Percentiles rank a stretch among this genome's conserved stretches.
Conservation (phyloP, 176 grass and related monocot species). For the Triticum dicoccoides region DNA sequence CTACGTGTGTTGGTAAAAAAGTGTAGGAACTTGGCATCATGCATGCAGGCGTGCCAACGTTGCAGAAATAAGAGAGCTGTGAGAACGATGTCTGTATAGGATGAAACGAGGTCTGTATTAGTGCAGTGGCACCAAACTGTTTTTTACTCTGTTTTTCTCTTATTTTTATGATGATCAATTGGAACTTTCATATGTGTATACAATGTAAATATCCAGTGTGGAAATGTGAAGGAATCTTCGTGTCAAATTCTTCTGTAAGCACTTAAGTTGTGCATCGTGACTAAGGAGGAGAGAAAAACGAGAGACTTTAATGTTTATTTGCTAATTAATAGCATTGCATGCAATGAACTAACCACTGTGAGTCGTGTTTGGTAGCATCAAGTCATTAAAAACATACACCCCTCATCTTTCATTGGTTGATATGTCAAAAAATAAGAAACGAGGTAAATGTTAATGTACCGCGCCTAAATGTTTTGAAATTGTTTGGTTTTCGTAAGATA, state of each 20-base stretch:
- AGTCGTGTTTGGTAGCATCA: too few relatives aligned
- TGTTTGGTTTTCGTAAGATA: too few relatives aligned
- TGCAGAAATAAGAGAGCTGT: slow-evolving; percentile 14
- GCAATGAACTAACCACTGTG: too few relatives aligned
- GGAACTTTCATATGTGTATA: background rate
- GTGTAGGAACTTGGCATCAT: slow-evolving; percentile 12
- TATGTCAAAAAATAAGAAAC: too few relatives aligned
- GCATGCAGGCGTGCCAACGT: background rate
- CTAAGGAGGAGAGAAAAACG: too few relatives aligned
- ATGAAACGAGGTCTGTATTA: background rate
- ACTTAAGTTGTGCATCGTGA: background rate
- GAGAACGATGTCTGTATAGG: background rate
- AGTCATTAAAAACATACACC: too few relatives aligned
- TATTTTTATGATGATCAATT: background rate
- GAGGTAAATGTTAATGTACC: too few relatives aligned
- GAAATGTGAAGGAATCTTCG: background rate
- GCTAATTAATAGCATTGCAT: too few relatives aligned
- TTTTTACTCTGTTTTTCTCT: background rate
- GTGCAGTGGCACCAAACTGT: background rate
- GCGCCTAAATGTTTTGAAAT: too few relatives aligned
- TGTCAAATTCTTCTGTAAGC: background rate
- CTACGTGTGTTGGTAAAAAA: background rate
- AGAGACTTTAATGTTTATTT: too few relatives aligned
- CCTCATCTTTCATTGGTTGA: too few relatives aligned
- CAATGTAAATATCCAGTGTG: background rate